Evolutionary conservation across 2,329 filamentous ascomycete genomes (phyloP).

Genomic region (Aspergillus nomiae): DNA sequence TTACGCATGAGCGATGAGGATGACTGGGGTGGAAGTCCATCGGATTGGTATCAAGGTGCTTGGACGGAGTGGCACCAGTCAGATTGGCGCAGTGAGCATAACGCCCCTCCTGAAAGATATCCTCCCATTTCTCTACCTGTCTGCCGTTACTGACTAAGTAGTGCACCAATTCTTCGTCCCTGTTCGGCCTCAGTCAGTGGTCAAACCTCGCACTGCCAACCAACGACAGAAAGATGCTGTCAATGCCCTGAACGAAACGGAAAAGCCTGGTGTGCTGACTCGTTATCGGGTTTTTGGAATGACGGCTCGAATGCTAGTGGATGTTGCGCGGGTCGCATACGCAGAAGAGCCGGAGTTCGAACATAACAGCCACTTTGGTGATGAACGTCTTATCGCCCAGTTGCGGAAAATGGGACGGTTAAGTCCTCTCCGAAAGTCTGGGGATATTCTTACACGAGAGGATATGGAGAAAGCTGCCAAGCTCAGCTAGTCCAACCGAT

Average conservation of each 20-base stretch:
- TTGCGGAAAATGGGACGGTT: slow-evolving; percentile 60
- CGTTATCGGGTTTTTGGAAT: slow-evolving; percentile 91
- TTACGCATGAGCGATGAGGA: slow-evolving; percentile 63
- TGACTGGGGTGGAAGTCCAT: slow-evolving; percentile 42
- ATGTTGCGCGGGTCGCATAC: slow-evolving; percentile 83
- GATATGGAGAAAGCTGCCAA: slow-evolving; percentile 51
- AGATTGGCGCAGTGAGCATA: slow-evolving; percentile 65
- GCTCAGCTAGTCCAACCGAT: slow-evolving; percentile 7
- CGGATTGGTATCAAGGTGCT: slow-evolving; percentile 79
- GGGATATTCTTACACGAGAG: slow-evolving; percentile 56
- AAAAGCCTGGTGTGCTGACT: slow-evolving; percentile 47
- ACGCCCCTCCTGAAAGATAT: not conserved
- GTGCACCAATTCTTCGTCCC: slow-evolving; percentile 94
- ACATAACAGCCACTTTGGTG: slow-evolving; percentile 64
- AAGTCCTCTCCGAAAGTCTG: slow-evolving; percentile 52
- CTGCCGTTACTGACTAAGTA: slow-evolving; percentile 24
- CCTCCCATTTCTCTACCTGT: not conserved
- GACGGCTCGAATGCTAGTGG: slow-evolving; percentile 88
- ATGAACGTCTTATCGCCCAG: slow-evolving; percentile 65
- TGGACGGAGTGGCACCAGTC: slow-evolving; percentile 80
- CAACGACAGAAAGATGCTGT: slow-evolving; percentile 46
- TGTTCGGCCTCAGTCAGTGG: slow-evolving; percentile 68
- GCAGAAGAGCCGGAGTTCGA: slow-evolving; percentile 82
- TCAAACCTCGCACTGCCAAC: slow-evolving; percentile 53
- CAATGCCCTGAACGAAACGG: slow-evolving; percentile 49